Conservation (phyloP, 768 basidiomycete species). For the Lanmaoa rubissima region DNA sequence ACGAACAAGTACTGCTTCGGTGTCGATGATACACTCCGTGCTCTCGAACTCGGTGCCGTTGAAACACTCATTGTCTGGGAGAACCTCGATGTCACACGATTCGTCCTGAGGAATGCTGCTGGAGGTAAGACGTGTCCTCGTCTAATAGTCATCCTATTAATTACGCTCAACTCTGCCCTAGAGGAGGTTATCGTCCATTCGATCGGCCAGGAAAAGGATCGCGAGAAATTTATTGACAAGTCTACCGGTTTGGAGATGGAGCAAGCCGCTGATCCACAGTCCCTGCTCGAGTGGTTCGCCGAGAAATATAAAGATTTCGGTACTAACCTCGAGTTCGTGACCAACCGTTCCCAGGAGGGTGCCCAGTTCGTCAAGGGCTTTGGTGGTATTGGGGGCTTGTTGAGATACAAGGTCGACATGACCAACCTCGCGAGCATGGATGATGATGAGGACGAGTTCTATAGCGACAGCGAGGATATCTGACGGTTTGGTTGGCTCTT, state of each 20-base stretch:
- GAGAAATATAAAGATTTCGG: constrained; percentile 99
- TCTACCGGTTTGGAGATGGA: constrained; percentile 97
- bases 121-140: constrained; percentile 52
- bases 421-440: constrained; percentile 70
- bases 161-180: constrained; percentile 27
- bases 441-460: constrained; percentile 85
- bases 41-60: constrained; percentile 92
- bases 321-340: constrained; percentile 92
- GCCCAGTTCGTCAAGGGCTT: constrained; percentile 98
- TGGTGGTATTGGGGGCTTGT: constrained; percentile 93
- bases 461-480: constrained; percentile 69
- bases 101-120: constrained; percentile 87
- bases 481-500: constrained; percentile 87
- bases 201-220: constrained; percentile 88
- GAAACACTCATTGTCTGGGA: constrained; percentile 99
- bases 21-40: constrained; percentile 94
- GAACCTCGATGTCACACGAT: constrained; percentile 89
- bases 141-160: neutral
- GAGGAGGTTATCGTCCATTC: constrained; percentile 83
- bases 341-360: constrained; percentile 95
- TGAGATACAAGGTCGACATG: constrained; percentile 98
- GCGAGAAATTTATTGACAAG: constrained; percentile 94
- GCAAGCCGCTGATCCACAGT: constrained; percentile 72
- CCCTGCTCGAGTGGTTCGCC: constrained; percentile 96
- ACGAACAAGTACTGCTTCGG: constrained; percentile 97